Base-by-base conservation (phyloP, 2,329 filamentous ascomycete species). In the Cladosporium sp. region DNA sequence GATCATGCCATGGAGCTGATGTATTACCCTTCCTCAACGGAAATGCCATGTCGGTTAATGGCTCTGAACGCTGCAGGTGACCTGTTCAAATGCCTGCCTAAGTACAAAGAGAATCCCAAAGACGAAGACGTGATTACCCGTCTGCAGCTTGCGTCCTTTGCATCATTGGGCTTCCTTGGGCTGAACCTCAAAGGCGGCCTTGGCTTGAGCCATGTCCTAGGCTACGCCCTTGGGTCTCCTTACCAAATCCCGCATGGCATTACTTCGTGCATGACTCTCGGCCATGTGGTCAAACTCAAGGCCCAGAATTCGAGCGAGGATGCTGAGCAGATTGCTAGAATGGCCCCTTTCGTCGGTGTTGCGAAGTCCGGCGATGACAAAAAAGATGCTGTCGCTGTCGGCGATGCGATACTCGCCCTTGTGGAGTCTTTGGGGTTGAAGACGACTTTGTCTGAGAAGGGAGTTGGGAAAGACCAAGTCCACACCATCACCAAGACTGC, bases 171-270 rank as follows among this genome's bases (percentile, higher is more conserved):
- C 1, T 79, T 78, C 61, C 56, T 78, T 2, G 77, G 76, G 0
- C 65, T 71, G 54, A 78, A 80, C 50, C 57, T 79, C 28, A 74
- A 75, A 42, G 75, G 75, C n/a, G 72, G 72, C 0, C 61, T 80
- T 0, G 78, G 78, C 0, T 64, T 81, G 57, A 66, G 63, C 19
- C 68, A 70, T 49, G 57, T 61, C 2, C 58, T 71, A 2, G 70
- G 70, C 0, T 79, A 81, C 58, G 77, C 78, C 0, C 64, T 82
- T 2, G 79, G 79, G 0, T 73, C 69, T 2, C 78, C 79, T 0
- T 82, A 81, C 56, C 62, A 68, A 0, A 81, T 82, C 37, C 79
- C 79, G 0, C 78, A 82, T 56, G 78, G 78, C 0, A 74, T 79
- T 43, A 82, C 78, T 0, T 75, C 71, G 1, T 80, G 78, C 58